Conservation (phyloP, 1,139 yeast genomes). For the Scheffersomyces lignicola region DNA sequence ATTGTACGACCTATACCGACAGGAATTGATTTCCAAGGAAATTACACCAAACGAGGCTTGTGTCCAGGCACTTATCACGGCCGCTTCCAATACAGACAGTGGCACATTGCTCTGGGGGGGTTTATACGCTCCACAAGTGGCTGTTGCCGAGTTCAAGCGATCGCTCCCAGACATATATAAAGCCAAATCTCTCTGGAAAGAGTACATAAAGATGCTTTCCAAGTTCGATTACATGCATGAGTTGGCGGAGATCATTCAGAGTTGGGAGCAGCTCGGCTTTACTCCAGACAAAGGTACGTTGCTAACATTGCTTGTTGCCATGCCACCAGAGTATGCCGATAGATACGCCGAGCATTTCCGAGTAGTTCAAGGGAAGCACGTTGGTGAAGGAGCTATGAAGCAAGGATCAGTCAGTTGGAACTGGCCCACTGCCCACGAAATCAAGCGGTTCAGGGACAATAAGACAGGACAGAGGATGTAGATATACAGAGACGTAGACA, state of each 20-base stretch:
- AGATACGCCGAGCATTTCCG: conserved; percentile 43
- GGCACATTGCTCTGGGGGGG: conserved; percentile 41
- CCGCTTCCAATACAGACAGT: conserved; percentile 22
- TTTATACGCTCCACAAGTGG: conserved; percentile 58
- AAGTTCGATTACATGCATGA: conserved; percentile 50
- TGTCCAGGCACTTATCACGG: conserved; percentile 44
- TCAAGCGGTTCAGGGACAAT: conserved; percentile 7
- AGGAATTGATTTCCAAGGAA: conserved; percentile 18
- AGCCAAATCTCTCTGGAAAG: conserved; percentile 45
- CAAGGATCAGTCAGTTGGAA: conserved; percentile 19
- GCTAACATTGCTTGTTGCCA: conserved; percentile 32
- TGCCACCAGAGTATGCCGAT: conserved; percentile 40
- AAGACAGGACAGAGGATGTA: background rate
- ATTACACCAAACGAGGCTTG: conserved; percentile 37
- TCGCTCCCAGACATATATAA: conserved; percentile 42
- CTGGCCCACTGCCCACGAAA: conserved; percentile 25
- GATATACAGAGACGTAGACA: background rate
- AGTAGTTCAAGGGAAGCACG: conserved; percentile 17
- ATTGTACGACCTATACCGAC: conserved; percentile 34
- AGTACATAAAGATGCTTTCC: conserved; percentile 52
- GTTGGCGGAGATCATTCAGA: conserved; percentile 49
- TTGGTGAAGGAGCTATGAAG: conserved; percentile 5
- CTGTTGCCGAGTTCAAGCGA: conserved; percentile 56
- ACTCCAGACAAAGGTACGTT: conserved; percentile 44
- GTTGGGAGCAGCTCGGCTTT: conserved; percentile 59